Base-by-base conservation (phyloP, 2,329 filamentous ascomycete species). In the Cordyceps farinosa region DNA sequence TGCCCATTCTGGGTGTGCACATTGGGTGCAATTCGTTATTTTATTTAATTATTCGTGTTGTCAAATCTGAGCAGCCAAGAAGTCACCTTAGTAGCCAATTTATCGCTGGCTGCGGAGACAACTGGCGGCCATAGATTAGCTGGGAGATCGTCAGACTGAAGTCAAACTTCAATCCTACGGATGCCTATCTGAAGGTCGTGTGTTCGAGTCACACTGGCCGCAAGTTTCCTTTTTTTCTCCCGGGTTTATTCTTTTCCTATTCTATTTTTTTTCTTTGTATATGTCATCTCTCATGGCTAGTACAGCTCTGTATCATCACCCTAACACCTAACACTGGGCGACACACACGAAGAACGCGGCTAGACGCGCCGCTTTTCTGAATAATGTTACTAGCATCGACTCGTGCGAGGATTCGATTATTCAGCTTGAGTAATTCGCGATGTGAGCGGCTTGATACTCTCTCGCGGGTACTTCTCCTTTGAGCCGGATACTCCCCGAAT, bases 121-220 rank as follows among this genome's bases (percentile, higher is more conserved):
- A 52, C 48, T 52, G 36, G 48, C 48, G 48, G 48, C 48, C 48
- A 52, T 52, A 52, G 48, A 51, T 51, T 51, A 51, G 48, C 48
- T 51, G 48, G 48, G 48, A 51, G 48, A 51, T 51, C 48, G 48
- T 51, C 48, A 51, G 48, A 51, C 48, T 51, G 48, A 51, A 51
- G 48, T 51, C 48, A 29, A 51, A 51, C 48, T 51, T 51, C 48
- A 51, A 51, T 51, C 29, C 48, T 51, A 34, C 48, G 48, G 48
- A 51, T 51, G 34, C 48, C 48, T 51, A 51, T 51, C 48, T 51
- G 48, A 51, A 51, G 48, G 48, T 51, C 48, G 48, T 51, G 48
- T 51, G 48, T 51, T 51, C 48, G 48, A 51, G 48, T 51, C 48
- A 51, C 48, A 51, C 48, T 51, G 48, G 48, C 48, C 48, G 48